These are phyloP conservation scores for Capsicum pubescens DNA, from an alignment of 257 asterid genomes.

Conservation along the genomic window DNA sequence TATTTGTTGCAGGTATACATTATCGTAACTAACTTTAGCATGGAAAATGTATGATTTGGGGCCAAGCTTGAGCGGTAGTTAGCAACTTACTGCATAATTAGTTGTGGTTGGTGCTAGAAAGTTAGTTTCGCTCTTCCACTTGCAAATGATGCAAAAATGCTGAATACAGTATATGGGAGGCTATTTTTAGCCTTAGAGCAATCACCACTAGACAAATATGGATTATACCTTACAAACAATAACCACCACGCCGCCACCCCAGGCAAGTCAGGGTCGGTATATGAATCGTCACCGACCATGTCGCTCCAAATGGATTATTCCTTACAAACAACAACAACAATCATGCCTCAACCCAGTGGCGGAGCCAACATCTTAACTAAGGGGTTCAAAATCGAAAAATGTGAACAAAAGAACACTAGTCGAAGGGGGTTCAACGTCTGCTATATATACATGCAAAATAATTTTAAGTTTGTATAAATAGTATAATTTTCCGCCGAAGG, in stretches of 20 bases:
- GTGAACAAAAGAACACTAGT: no score
- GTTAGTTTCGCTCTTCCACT: background rate
- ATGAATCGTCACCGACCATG: background rate
- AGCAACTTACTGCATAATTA: background rate
- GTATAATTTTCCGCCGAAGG: no score
- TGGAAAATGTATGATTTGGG: background rate
- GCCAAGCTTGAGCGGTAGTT: background rate
- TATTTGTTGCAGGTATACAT: background rate
- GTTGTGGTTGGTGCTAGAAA: background rate
- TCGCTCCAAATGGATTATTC: slow-evolving; percentile 9
- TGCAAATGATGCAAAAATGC: background rate
- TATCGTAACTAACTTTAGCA: background rate
- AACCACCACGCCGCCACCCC: background rate
- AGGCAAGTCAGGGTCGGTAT: background rate
- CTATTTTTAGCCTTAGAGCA: background rate
- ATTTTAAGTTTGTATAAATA: no score
- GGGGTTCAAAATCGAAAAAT: no score
- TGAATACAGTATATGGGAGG: background rate
- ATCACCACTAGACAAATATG: background rate
- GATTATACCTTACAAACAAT: background rate
- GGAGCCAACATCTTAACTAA: no score
- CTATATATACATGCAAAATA: no score
- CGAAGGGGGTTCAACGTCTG: no score
- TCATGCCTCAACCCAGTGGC: no score
- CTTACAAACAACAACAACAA: background rate